These are phyloP conservation scores for Penicillium dipodomyicola DNA, from an alignment of 495 filamentous ascomycete species.

Conservation along the genomic window DNA sequence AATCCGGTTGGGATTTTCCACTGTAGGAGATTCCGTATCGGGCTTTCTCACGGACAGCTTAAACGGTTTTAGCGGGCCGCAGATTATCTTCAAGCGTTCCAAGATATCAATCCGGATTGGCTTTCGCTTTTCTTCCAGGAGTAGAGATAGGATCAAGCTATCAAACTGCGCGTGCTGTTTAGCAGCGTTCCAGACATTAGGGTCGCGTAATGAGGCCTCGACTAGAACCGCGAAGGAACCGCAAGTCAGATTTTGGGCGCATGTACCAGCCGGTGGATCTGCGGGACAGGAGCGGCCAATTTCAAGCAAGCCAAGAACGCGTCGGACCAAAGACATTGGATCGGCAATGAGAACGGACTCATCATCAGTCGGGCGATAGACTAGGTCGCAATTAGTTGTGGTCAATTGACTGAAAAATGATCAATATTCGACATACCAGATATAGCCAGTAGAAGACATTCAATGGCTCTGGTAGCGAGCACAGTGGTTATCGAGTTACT, in stretches of 20 bases:
- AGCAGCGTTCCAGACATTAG: slow-evolving; percentile 58
- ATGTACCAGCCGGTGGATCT: slow-evolving; percentile 9
- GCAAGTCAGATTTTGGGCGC: slow-evolving; percentile 43
- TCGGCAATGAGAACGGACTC: slow-evolving; percentile 20
- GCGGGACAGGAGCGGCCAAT: slow-evolving; percentile 19
- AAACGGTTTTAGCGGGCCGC: slow-evolving; percentile 26
- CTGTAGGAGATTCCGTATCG: slow-evolving; percentile 5
- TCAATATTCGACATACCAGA: background rate
- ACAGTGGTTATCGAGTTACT: slow-evolving; percentile 23
- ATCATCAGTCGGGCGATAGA: slow-evolving; percentile 15
- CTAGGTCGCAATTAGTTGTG: slow-evolving; percentile 13
- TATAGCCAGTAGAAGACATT: slow-evolving; percentile 37
- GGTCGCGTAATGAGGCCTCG: slow-evolving; percentile 60
- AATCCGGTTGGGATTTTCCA: slow-evolving; percentile 30
- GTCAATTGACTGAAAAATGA: background rate
- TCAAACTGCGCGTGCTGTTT: slow-evolving; percentile 44
- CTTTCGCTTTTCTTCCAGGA: slow-evolving; percentile 36
- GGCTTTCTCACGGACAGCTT: slow-evolving; percentile 26
- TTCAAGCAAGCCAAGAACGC: slow-evolving; percentile 34
- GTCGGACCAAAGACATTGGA: slow-evolving; percentile 25
- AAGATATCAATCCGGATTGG: slow-evolving; percentile 36
- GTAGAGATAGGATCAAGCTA: slow-evolving; percentile 35
- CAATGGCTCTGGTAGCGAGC: slow-evolving; percentile 36
- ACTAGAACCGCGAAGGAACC: slow-evolving; percentile 61
- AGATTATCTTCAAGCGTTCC: slow-evolving; percentile 38